phyloP scores from a whole-genome alignment of 768 basidiomycete species.

The Lentinula boryana region DNA sequence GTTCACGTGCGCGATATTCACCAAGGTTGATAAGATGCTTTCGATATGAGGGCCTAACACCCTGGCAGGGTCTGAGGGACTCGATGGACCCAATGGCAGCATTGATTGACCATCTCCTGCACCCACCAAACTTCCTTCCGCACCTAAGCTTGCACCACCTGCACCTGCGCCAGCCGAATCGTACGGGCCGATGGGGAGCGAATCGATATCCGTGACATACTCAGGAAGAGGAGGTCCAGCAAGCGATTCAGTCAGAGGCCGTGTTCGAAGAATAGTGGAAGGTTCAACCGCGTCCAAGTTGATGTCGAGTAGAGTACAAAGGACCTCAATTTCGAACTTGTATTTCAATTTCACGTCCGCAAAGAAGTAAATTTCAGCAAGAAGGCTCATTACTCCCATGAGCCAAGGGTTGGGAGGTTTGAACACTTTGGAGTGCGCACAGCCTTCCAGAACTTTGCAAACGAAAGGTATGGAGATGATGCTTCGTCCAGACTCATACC shows the following conservation, averaged over 20 bases:
- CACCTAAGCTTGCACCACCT: not conserved
- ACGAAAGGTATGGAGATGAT: constrained; percentile 97
- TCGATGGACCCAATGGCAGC: constrained; percentile 52
- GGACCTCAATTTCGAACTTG: constrained; percentile 97
- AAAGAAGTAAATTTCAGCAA: constrained; percentile 95
- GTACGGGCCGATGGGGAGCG: constrained; percentile 71
- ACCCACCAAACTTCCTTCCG: not conserved
- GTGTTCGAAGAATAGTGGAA: constrained; percentile 73
- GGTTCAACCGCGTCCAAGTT: constrained; percentile 83
- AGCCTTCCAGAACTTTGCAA: constrained; percentile 93
- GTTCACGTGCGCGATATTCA: constrained; percentile 71
- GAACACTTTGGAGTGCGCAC: constrained; percentile 87
- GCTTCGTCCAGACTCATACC: constrained; percentile 86
- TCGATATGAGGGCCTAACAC: constrained; percentile 76
- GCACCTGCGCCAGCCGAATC: constrained; percentile 43
- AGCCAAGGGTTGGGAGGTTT: constrained; percentile 97
- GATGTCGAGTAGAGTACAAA: constrained; percentile 89
- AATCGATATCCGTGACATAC: constrained; percentile 75
- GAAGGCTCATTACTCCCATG: constrained; percentile 88
- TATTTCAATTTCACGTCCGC: constrained; percentile 94
- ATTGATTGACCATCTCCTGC: constrained; percentile 44
- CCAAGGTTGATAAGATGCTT: constrained; percentile 64
- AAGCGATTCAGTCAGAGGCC: constrained; percentile 56
- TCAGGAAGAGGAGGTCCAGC: constrained; percentile 66
- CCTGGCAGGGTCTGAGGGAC: constrained; percentile 59